Evolutionary conservation across 2,329 filamentous ascomycete genomes (phyloP), one percentile per base, ranked within the genome.

Genomic region (Bipolaris cookei): DNA sequence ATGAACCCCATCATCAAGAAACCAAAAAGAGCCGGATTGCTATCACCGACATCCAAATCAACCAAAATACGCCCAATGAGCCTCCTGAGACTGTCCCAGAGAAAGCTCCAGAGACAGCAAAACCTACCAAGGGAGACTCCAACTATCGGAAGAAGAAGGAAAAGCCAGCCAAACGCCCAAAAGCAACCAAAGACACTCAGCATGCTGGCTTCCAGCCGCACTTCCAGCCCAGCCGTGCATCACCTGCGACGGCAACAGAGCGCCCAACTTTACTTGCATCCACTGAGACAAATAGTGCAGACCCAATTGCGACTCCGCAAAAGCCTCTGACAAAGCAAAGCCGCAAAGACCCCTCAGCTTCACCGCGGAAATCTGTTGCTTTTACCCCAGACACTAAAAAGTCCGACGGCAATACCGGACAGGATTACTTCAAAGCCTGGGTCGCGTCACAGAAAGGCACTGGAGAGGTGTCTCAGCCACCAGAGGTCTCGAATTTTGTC

Each of bases 311-410:
- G 42, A 72, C 64, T 7, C 65, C 69, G 11, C 58, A 57, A 23
- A 68, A 61, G n/a, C 58, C 48, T n/a, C 45, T 56, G 21, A 62
- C 51, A 23, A 54, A 56, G 20, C 58, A 50, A 37, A 62, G 43
- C 37, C 61, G 44, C 37, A 68, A 67, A 41, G 63, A 65, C 14
- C 47, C 50, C 21, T 65, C 65, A 20, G 66, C 59, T 25, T 70
- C 71, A 47, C 70, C 73, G 8, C 78, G 78, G 60, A 88, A 89
- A 70, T 86, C 84, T 3, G 87, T 90, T 7, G 83, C 85, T 1
- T 90, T 90, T 69, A 84, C 86, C 1, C 79, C 84, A 6, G 86
- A 88, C 48, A 87, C 86, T 3, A 88, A 89, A 69, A 76, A 73
- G 6, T 74, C 81, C 43, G 85, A 88, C 71, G 84, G 83, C 18